phyloP scores from a whole-genome alignment of 129 eudicot genomes.

The Artemisia argyi region DNA sequence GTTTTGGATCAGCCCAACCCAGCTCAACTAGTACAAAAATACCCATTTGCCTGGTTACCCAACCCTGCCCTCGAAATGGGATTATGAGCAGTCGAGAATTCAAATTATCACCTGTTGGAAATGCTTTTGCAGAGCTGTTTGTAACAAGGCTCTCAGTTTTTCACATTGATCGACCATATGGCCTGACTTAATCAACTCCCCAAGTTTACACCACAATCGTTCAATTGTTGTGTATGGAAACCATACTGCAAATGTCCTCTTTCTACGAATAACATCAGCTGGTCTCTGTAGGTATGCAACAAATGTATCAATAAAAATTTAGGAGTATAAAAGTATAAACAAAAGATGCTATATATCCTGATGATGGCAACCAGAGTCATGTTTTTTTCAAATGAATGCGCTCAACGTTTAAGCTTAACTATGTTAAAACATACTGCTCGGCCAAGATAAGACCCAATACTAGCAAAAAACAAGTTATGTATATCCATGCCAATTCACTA shows the following conservation, averaged over 20 bases:
- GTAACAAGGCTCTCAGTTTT: conserved; percentile 69
- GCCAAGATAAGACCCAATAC: too few species aligned
- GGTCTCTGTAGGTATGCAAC: conserved; percentile 67
- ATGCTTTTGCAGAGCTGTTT: conserved; percentile 66
- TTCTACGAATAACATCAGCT: conserved; percentile 65
- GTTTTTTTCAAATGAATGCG: too few species aligned
- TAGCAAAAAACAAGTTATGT: too few species aligned
- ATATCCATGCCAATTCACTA: too few species aligned
- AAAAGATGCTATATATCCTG: too few species aligned
- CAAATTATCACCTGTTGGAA: conserved; percentile 49
- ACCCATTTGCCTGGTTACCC: too few species aligned
- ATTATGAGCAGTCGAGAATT: conserved; percentile 5
- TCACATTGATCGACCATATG: conserved; percentile 84
- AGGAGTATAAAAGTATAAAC: too few species aligned
- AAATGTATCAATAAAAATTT: not conserved
- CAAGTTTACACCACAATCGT: conserved; percentile 84
- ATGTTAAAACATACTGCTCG: too few species aligned
- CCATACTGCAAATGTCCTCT: conserved; percentile 77
- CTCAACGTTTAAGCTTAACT: too few species aligned
- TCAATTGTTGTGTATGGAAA: conserved; percentile 88
- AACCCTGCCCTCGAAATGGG: not conserved
- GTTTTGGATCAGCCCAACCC: not conserved
- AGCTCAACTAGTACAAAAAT: too few species aligned
- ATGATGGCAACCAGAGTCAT: too few species aligned
- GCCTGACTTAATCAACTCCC: conserved; percentile 58